A percentile compares a stretch with the other conserved stretches of the same genome.
Conservation (phyloP, 208 protist species). For the Leishmania tarentolae region DNA sequence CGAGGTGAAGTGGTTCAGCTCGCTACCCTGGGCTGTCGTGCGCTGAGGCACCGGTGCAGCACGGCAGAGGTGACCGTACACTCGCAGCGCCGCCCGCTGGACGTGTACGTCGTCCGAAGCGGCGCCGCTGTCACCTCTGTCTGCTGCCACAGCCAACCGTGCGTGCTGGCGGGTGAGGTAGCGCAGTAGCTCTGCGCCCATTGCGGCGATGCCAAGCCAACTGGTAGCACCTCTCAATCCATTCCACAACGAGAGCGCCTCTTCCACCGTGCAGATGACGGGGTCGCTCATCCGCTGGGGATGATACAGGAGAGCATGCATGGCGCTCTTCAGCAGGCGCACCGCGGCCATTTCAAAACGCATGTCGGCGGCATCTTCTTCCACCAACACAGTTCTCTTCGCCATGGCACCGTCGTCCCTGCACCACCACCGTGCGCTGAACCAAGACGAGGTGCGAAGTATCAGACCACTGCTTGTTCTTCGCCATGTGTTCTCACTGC, state of each 20-base stretch:
- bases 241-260: constrained; percentile 47
- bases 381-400: not conserved
- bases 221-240: constrained; percentile 33
- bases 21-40: constrained; percentile 19
- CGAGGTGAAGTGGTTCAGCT: constrained; percentile 14
- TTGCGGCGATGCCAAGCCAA: constrained; percentile 43
- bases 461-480: constrained; percentile 3
- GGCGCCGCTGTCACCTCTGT: not conserved
- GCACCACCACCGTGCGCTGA: constrained; percentile 7
- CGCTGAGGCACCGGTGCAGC: constrained; percentile 10
- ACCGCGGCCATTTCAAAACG: constrained; percentile 46
- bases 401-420: not conserved
- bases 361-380: constrained; percentile 13
- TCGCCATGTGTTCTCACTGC: not conserved
- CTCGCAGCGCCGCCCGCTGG: constrained; percentile 13
- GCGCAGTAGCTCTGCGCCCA: constrained; percentile 43
- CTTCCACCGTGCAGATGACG: constrained; percentile 18
- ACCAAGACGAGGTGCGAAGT: constrained; percentile 7
- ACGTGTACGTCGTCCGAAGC: constrained; percentile 6
- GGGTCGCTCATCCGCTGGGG: constrained; percentile 15
- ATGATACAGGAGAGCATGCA: constrained; percentile 45
- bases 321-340: constrained; percentile 58
- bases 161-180: constrained; percentile 26
- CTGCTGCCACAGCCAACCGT: not conserved
- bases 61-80: constrained; percentile 20